Conservation (phyloP, 352 stramenopile genomes). For the Detonula confervacea region DNA sequence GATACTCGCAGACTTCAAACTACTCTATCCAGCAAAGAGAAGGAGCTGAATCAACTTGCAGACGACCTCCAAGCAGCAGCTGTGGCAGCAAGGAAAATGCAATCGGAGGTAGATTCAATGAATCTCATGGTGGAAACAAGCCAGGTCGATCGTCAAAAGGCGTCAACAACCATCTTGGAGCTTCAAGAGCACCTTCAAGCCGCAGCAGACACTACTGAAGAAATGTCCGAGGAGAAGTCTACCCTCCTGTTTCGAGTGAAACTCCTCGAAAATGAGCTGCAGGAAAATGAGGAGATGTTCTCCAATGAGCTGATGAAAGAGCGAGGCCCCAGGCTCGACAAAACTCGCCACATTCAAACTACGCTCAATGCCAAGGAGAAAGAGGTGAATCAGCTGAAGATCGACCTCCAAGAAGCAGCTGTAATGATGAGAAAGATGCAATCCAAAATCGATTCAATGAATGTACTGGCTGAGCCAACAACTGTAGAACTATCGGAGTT, state of each 20-base stretch:
- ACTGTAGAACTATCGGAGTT: slow-evolving; percentile 25
- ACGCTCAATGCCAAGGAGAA: slow-evolving; percentile 8
- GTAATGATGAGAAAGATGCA: slow-evolving; percentile 16
- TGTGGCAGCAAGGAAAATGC: not conserved
- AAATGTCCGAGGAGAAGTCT: slow-evolving; percentile 5
- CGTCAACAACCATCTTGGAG: not conserved
- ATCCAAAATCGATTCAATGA: slow-evolving; percentile 5
- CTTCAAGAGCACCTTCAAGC: not conserved
- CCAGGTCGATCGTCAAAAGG: not conserved
- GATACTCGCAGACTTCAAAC: slow-evolving; percentile 9
- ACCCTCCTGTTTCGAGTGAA: not conserved
- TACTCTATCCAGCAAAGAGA: slow-evolving; percentile 10
- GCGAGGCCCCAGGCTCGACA: not conserved
- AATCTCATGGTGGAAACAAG: not conserved
- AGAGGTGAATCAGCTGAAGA: slow-evolving; percentile 11
- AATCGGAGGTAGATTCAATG: not conserved
- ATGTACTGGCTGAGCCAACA: slow-evolving; percentile 19
- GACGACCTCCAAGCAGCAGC: not conserved
- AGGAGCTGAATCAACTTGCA: slow-evolving; percentile 2
- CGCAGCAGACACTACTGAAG: not conserved
- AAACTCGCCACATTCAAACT: not conserved
- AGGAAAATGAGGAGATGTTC: not conserved
- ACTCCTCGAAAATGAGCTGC: not conserved
- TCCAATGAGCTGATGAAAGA: not conserved
- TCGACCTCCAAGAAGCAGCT: slow-evolving; percentile 18